Conservation (phyloP, 2,329 filamentous ascomycete genomes). For the Colletotrichum eremochloae region DNA sequence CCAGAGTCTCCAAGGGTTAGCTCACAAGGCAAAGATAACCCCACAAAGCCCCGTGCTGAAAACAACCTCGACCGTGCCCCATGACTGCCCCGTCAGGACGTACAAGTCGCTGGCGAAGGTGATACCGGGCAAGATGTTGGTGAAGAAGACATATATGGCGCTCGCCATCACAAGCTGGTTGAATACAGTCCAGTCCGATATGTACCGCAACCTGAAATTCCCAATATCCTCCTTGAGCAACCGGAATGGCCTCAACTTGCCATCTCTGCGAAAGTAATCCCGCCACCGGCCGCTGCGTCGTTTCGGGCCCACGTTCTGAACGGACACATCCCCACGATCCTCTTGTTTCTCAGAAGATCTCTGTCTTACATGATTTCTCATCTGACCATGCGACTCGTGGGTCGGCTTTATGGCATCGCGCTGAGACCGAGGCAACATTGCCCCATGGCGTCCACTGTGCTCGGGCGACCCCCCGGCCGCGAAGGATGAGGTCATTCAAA, state of each 20-base stretch:
- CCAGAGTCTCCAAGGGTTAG: slow-evolving; percentile 5
- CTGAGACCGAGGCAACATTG: background rate
- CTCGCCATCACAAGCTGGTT: slow-evolving; percentile 75
- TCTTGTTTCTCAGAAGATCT: background rate
- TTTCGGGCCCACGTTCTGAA: background rate
- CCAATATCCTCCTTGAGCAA: slow-evolving; percentile 63
- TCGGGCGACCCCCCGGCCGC: background rate
- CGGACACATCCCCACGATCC: background rate
- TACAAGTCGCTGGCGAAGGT: slow-evolving; percentile 77
- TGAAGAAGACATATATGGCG: slow-evolving; percentile 76
- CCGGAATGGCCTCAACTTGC: slow-evolving; percentile 65
- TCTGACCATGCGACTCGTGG: slow-evolving; percentile 1
- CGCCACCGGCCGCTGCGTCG: slow-evolving; percentile 19
- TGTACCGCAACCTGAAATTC: slow-evolving; percentile 61
- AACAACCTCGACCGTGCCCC: slow-evolving; percentile 77
- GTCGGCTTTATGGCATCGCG: slow-evolving; percentile 22
- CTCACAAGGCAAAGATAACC: slow-evolving; percentile 71
- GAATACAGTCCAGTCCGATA: slow-evolving; percentile 69
- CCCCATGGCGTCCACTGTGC: background rate
- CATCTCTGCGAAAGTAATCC: slow-evolving; percentile 52
- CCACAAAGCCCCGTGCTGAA: slow-evolving; percentile 76
- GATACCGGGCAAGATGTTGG: slow-evolving; percentile 75
- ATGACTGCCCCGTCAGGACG: slow-evolving; percentile 71
- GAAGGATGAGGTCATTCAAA: slow-evolving; percentile 5
- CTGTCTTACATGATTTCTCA: background rate